A percentile compares a stretch with the other conserved stretches of the same genome.
These are phyloP conservation scores for Suaeda aralocaspica DNA, from an alignment of 148 eudicot genomes.

Conservation along the genomic window DNA sequence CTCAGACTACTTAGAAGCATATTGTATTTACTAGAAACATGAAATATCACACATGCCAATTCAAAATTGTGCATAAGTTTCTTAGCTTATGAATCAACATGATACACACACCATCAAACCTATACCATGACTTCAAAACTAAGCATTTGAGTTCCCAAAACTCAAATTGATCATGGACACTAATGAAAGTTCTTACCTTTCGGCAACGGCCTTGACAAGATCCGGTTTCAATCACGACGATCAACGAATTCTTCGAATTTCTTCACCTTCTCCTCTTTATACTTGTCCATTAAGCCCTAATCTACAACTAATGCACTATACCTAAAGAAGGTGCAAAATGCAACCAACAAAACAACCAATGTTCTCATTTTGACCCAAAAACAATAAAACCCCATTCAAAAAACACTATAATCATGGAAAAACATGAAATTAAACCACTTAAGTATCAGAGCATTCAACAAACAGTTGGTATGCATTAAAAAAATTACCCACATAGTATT, in stretches of 20 bases:
- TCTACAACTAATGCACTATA: not conserved
- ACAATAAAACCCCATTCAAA: not conserved
- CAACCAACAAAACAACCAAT: not conserved
- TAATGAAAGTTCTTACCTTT: slow-evolving; percentile 41
- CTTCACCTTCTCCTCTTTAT: slow-evolving; percentile 49
- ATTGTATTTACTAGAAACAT: too few species aligned
- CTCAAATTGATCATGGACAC: not conserved
- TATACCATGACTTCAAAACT: not conserved
- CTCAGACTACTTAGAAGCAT: not conserved
- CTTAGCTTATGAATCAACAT: slow-evolving; percentile 40
- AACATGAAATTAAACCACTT: not conserved
- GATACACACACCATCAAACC: not conserved
- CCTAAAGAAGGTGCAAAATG: too few species aligned
- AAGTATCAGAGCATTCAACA: not conserved
- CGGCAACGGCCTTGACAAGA: slow-evolving; percentile 72
- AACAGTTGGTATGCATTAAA: not conserved
- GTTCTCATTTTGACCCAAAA: not conserved
- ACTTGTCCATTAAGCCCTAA: slow-evolving; percentile 41
- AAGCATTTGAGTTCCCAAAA: not conserved
- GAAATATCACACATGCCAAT: too few species aligned
- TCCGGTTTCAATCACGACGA: slow-evolving; percentile 65
- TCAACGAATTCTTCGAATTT: slow-evolving; percentile 86
- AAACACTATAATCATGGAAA: too few species aligned
- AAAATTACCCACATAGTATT: too few species aligned
- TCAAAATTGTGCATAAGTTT: too few species aligned